These are phyloP conservation scores for Westerdykella sp. DNA, from an alignment of 2,329 filamentous ascomycete species.

Conservation along the genomic window DNA sequence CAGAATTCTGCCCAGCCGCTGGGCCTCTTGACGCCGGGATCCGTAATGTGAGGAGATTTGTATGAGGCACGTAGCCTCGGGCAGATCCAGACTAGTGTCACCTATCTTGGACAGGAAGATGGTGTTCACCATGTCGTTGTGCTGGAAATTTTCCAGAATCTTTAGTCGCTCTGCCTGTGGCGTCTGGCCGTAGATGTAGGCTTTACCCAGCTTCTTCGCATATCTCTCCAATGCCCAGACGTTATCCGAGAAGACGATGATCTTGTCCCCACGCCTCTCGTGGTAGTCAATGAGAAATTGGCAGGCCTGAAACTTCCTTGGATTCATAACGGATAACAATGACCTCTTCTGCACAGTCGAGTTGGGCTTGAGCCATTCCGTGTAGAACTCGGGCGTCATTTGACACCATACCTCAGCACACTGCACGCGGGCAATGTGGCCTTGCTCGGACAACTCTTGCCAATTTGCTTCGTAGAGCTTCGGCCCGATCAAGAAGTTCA, in stretches of 20 bases:
- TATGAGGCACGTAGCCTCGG: slow-evolving; percentile 92
- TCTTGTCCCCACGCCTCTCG: slow-evolving; percentile 88
- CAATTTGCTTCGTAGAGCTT: slow-evolving; percentile 98
- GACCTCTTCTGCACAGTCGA: slow-evolving; percentile 58
- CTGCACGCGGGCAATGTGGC: slow-evolving; percentile 93
- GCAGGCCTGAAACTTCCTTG: slow-evolving; percentile 91
- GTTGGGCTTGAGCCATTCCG: slow-evolving; percentile 69
- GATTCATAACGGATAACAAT: slow-evolving; percentile 93
- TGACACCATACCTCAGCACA: slow-evolving; percentile 99
- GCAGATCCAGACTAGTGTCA: slow-evolving; percentile 94
- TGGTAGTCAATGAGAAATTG: slow-evolving; percentile 99
- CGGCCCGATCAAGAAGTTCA: slow-evolving; percentile 95
- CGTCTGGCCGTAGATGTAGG: slow-evolving; percentile 87
- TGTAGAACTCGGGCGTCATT: slow-evolving; percentile 98
- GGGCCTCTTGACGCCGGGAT: slow-evolving; percentile 91
- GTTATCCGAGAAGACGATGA: slow-evolving; percentile 97
- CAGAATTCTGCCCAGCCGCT: slow-evolving; percentile 85
- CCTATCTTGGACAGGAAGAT: slow-evolving; percentile 97
- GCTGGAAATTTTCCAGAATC: slow-evolving; percentile 90
- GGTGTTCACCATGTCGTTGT: slow-evolving; percentile 83
- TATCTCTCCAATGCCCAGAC: slow-evolving; percentile 87
- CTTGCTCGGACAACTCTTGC: slow-evolving; percentile 97
- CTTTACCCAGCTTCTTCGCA: slow-evolving; percentile 74
- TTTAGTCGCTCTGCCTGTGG: slow-evolving; percentile 76
- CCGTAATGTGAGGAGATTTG: slow-evolving; percentile 98